phyloP scores from a whole-genome alignment of 352 stramenopile genomes.

The Aphanomyces stellatus region DNA sequence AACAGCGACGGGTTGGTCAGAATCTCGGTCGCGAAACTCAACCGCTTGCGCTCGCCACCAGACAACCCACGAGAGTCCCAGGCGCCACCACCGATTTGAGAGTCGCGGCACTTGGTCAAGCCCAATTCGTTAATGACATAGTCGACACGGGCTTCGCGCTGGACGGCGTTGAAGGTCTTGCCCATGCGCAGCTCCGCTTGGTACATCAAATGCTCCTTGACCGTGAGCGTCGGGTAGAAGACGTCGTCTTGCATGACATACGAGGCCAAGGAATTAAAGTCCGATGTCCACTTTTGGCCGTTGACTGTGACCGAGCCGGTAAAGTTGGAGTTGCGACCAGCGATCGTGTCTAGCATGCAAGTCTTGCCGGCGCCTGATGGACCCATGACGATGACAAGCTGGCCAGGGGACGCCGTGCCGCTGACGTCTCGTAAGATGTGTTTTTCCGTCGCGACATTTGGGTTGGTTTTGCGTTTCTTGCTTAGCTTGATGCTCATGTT shows the following conservation, averaged over 20 bases:
- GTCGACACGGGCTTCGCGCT: conserved; percentile 35
- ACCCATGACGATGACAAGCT: conserved; percentile 61
- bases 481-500: no score
- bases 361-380: conserved; percentile 80
- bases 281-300: conserved; percentile 37
- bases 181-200: conserved; percentile 73
- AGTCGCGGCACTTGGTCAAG: conserved; percentile 42
- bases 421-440: conserved; percentile 43
- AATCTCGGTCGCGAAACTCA: conserved; percentile 76
- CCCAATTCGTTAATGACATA: conserved; percentile 48
- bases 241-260: conserved; percentile 89
- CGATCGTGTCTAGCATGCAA: conserved; percentile 93
- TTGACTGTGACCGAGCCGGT: conserved; percentile 49
- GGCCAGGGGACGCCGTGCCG: conserved; percentile 34
- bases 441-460: conserved; percentile 36
- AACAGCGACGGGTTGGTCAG: conserved; percentile 70
- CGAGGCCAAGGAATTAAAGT: conserved; percentile 24
- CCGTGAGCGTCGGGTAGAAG: conserved; percentile 82
- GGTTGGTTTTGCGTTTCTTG: no score
- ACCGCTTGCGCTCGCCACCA: conserved; percentile 67
- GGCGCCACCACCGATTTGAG: conserved; percentile 39
- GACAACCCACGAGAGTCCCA: conserved; percentile 50
- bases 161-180: not conserved
- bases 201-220: conserved; percentile 84
- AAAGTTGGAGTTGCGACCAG: conserved; percentile 73